phyloP scores from a whole-genome alignment of 2,329 filamentous ascomycete species.

The Xylariaceae sp. region DNA sequence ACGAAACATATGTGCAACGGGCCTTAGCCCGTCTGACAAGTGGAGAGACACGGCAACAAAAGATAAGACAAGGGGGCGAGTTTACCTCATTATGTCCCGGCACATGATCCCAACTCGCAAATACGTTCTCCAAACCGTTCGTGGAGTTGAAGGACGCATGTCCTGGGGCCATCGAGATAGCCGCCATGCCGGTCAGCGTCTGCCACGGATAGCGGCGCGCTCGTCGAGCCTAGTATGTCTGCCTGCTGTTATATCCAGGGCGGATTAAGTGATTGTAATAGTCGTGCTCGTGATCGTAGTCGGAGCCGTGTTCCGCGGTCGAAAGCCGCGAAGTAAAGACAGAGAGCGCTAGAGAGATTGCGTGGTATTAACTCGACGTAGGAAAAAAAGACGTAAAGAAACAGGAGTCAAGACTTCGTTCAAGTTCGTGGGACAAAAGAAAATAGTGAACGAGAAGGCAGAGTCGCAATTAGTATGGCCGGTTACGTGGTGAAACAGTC shows the following conservation, averaged over 20 bases:
- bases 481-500: constrained; percentile 1
- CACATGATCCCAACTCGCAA: constrained; percentile 38
- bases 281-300: neutral
- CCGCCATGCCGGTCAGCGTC: constrained; percentile 41
- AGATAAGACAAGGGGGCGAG: neutral
- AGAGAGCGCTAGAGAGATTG: neutral
- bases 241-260: constrained; percentile 16
- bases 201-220: constrained; percentile 21
- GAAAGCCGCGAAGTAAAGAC: neutral
- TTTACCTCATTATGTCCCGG: constrained; percentile 29
- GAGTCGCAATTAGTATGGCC: constrained; percentile 1
- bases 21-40: neutral
- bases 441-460: constrained; percentile 18
- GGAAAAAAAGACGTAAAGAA: neutral
- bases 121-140: constrained; percentile 45
- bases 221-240: constrained; percentile 12
- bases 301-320: neutral
- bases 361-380: neutral
- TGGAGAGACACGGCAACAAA: neutral
- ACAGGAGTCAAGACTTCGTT: neutral
- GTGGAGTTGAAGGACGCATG: constrained; percentile 46
- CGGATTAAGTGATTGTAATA: neutral
- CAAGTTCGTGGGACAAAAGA: neutral
- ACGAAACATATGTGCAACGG: neutral
- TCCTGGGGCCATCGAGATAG: constrained; percentile 47